Evolutionary conservation across 352 stramenopile genomes (phyloP).

Genomic region (Halophytophthora batemanensis): DNA sequence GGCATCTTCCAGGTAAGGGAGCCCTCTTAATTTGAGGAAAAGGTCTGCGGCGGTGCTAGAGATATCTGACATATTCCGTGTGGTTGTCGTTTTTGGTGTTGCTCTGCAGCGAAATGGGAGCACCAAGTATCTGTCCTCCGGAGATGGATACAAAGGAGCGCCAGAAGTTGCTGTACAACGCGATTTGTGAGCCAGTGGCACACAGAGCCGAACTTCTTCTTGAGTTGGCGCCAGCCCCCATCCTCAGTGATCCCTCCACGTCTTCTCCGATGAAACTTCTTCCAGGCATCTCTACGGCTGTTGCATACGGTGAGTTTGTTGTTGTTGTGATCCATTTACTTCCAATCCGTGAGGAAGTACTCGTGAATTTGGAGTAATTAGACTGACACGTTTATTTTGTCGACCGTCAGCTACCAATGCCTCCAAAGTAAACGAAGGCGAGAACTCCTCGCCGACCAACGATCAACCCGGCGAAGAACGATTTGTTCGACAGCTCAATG

Average conservation of each 20-base stretch:
- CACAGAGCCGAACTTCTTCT: conserved; percentile 65
- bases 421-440: conserved; percentile 10
- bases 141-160: conserved; percentile 62
- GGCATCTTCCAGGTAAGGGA: conserved; percentile 44
- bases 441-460: background rate
- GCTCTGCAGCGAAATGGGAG: conserved; percentile 28
- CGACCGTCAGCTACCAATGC: conserved; percentile 38
- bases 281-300: conserved; percentile 60
- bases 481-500: conserved; percentile 55
- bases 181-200: conserved; percentile 80
- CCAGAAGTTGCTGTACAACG: conserved; percentile 70
- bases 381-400: conserved; percentile 2
- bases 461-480: conserved; percentile 28
- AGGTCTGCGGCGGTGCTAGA: background rate
- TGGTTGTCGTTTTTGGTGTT: background rate
- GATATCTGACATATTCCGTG: background rate
- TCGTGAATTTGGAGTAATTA: background rate
- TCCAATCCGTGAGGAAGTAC: background rate
- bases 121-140: conserved; percentile 23
- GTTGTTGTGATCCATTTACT: background rate
- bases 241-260: conserved; percentile 17
- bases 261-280: conserved; percentile 64
- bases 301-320: conserved; percentile 43
- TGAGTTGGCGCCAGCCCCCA: conserved; percentile 46
- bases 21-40: background rate